A percentile compares a stretch with the other conserved stretches of the same genome.
Evolutionary conservation across 257 asterid species (phyloP).

Genomic region (Lantana camara): DNA sequence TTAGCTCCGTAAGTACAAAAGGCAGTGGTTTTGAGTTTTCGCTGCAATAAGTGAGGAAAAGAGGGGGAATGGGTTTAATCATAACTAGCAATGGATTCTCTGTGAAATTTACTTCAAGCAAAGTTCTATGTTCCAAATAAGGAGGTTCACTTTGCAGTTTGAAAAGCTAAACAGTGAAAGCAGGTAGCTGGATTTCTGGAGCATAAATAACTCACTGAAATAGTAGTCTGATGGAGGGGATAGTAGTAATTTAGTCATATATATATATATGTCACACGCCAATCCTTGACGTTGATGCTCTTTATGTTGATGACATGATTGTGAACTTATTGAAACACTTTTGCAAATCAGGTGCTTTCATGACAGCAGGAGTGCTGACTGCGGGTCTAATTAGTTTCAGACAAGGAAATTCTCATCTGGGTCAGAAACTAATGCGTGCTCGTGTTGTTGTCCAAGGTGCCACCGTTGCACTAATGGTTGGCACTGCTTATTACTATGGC

Average conservation of each 20-base stretch:
- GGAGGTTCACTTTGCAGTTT: neutral
- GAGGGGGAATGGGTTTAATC: neutral
- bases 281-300: neutral
- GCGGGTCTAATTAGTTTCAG: slow-evolving; percentile 91
- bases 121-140: neutral
- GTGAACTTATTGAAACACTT: neutral
- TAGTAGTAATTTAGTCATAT: too few relatives aligned
- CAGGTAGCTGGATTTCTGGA: neutral
- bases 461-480: slow-evolving; percentile 94
- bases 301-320: neutral
- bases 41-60: neutral
- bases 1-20: neutral
- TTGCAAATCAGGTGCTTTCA: slow-evolving; percentile 71
- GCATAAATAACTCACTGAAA: neutral
- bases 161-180: too few relatives aligned
- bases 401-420: slow-evolving; percentile 78
- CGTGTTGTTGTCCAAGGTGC: slow-evolving; percentile 99
- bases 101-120: neutral
- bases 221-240: too few relatives aligned
- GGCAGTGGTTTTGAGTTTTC: neutral
- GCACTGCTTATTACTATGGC: slow-evolving; percentile 89
- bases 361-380: slow-evolving; percentile 92
- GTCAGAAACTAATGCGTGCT: slow-evolving; percentile 96
- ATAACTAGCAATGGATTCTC: neutral
- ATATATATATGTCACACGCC: too few relatives aligned